phyloP scores from a whole-genome alignment of 2,329 filamentous ascomycete species.

The Raffaelea deltoideospora region DNA sequence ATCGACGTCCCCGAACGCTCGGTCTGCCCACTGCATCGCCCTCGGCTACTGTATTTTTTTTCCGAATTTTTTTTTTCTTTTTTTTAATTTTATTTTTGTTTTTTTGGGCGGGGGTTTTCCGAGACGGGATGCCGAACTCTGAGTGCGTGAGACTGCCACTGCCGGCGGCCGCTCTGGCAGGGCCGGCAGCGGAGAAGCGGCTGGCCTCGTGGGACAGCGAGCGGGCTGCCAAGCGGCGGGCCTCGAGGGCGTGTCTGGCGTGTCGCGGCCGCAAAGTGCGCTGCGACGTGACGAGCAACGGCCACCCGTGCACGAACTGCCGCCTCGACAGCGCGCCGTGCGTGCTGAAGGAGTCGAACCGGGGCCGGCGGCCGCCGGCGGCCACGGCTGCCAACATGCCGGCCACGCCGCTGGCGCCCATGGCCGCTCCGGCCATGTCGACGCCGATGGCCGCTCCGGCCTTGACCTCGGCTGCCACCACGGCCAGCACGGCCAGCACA shows the following conservation, averaged over 20 bases:
- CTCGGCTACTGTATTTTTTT: no score
- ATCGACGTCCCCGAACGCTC: no score
- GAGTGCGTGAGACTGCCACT: no score
- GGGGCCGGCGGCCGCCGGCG: background rate
- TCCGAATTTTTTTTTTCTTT: no score
- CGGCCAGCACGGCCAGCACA: background rate
- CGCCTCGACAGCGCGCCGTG: constrained; percentile 4
- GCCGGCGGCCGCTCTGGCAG: no score
- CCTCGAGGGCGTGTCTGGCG: constrained; percentile 4
- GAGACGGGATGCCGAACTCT: no score
- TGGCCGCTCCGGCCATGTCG: background rate
- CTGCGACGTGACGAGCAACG: constrained; percentile 4
- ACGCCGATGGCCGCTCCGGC: background rate
- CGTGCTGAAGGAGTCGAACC: background rate
- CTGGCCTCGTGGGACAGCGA: background rate
- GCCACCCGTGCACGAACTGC: constrained; percentile 6
- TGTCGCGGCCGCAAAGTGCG: constrained; percentile 7
- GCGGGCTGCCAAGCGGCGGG: constrained; percentile 1
- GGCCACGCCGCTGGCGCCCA: no score
- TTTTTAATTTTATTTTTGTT: no score
- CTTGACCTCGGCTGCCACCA: background rate
- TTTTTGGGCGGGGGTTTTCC: no score
- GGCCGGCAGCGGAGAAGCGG: no score
- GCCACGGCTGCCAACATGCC: background rate
- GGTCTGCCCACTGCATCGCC: no score